Evolutionary conservation across 352 stramenopile genomes (phyloP), one percentile per base, ranked within the genome.

Genomic region (Globisporangium ultimum): DNA sequence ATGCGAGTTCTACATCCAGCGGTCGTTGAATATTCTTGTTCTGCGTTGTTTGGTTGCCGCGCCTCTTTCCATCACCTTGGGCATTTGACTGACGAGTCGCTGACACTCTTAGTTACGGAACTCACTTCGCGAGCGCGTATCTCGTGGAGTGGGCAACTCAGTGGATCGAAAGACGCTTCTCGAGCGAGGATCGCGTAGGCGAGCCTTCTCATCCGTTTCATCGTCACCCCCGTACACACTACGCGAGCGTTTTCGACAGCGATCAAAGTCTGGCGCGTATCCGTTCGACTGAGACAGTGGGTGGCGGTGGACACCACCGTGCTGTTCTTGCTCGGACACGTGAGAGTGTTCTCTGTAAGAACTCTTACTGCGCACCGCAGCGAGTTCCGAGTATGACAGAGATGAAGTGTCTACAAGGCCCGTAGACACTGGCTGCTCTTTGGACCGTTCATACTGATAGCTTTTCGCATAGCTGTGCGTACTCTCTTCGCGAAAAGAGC

Each of bases 211-310:
- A 4, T 13, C 5, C n/a, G 47, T 28, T 36, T 71, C 58, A 15
- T 60, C 22, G 28, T 53, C 48, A 10, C 5, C 54, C 34, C 68
- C 47, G 32, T 63, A 79, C 41, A 72, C 66, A 24, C 68, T 79
- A 13, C 58, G 67, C 3, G 69, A 71, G 4, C 68, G 71, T 43
- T 71, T 68, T 24, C 69, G 55, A 12, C 59, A 69, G 8, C 63
- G 56, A 46, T 63, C 56, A 14, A 55, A 48, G 56, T 63, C 56
- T 38, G 28, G 20, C 17, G 45, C 2, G 5, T 12, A 47, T 61
- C 24, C 24, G 24, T 28, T 28, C 24, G 24, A 28, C 24, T 28
- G 24, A 28, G 24, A 5, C 24, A 28, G 24, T 28, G 24, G 5
- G 24, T 28, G 24, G 24, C 24, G 24, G 24, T 28, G 24, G 24